phyloP scores from a whole-genome alignment of 2,329 filamentous ascomycete genomes.

The Scedosporium apiospermum region DNA sequence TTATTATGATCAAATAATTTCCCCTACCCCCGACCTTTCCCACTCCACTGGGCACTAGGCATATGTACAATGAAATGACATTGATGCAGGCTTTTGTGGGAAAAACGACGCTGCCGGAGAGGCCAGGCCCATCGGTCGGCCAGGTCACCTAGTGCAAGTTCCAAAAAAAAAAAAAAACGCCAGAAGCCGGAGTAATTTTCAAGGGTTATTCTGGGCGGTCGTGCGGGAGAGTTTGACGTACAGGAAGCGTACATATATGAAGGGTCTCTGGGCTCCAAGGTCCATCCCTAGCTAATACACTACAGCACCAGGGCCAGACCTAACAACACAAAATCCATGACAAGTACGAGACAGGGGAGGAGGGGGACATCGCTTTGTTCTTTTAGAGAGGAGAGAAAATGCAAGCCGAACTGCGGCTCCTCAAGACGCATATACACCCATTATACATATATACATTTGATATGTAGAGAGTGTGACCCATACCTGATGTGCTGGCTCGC shows the following conservation, averaged over 20 bases:
- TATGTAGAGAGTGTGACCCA: constrained; percentile 49
- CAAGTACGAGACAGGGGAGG: neutral
- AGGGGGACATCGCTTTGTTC: neutral
- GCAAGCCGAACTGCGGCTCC: constrained; percentile 59
- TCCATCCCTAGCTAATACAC: neutral
- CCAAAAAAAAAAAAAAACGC: neutral
- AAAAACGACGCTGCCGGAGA: neutral
- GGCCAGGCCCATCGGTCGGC: neutral
- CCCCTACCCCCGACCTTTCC: neutral
- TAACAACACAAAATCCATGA: neutral
- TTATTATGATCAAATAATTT: neutral
- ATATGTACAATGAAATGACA: constrained; percentile 9
- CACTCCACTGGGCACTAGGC: neutral
- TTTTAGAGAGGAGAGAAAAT: constrained; percentile 27
- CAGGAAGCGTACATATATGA: constrained; percentile 2
- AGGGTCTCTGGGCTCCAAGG: constrained; percentile 1
- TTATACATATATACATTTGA: neutral
- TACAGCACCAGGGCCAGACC: neutral
- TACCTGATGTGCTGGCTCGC: constrained; percentile 84
- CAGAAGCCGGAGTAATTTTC: constrained; percentile 7
- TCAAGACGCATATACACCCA: constrained; percentile 14
- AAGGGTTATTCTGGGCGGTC: constrained; percentile 9
- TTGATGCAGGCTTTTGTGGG: constrained; percentile 14
- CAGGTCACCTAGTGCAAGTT: neutral
- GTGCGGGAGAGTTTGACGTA: constrained; percentile 11